Conservation (phyloP, 176 grass and related monocot species). For the Elaeis guineensis region DNA sequence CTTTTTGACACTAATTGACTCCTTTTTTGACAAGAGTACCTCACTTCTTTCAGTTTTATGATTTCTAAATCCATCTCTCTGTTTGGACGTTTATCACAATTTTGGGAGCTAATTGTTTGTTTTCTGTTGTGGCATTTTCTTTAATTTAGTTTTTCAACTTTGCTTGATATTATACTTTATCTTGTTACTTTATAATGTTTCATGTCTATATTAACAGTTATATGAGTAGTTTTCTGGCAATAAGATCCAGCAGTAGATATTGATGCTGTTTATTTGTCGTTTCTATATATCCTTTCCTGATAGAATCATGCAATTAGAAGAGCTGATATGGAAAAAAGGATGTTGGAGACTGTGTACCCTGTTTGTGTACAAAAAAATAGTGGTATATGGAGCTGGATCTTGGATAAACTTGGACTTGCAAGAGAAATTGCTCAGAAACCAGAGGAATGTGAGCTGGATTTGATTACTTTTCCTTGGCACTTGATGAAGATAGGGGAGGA, state of each 20-base stretch:
- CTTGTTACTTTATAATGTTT: not conserved
- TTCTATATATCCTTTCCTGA: slow-evolving; percentile 1
- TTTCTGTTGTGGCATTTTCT: no score
- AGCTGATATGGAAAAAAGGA: slow-evolving; percentile 66
- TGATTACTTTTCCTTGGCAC: slow-evolving; percentile 60
- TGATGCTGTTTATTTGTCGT: not conserved
- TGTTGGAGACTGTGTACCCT: slow-evolving; percentile 73
- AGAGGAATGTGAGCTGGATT: slow-evolving; percentile 34
- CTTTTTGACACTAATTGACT: slow-evolving; percentile 5
- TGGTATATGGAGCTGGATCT: slow-evolving; percentile 72
- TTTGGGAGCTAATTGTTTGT: no score
- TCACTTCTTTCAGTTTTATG: no score
- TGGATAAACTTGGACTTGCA: slow-evolving; percentile 66
- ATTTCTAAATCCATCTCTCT: no score
- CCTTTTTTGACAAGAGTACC: no score
- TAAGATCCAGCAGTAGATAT: no score
- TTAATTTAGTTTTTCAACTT: no score
- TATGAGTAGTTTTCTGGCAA: no score
- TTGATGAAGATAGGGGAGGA: slow-evolving; percentile 53
- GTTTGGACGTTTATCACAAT: no score
- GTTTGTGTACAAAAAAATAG: slow-evolving; percentile 31
- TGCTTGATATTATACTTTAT: not conserved
- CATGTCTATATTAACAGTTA: no score
- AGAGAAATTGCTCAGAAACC: slow-evolving; percentile 34
- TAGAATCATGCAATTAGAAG: slow-evolving; percentile 83